Base-by-base conservation (phyloP, 2,329 filamentous ascomycete species). In the Arthroderma sp. region DNA sequence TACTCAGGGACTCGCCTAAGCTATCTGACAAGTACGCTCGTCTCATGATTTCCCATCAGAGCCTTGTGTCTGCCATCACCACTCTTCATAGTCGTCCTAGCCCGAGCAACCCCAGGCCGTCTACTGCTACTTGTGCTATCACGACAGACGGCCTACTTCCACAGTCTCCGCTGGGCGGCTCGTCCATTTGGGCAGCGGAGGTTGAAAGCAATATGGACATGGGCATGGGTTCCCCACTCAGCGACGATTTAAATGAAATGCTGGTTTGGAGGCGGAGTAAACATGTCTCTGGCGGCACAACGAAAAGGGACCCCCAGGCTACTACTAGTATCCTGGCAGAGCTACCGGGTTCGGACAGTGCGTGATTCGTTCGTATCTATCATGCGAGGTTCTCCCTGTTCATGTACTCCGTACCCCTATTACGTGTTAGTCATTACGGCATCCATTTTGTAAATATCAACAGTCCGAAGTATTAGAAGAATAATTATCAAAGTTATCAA, bases 1-100 rank as follows among this genome's bases (percentile, higher is more conserved):
- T 58, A 8, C 13, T 59, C 15, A 55, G 61, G 5, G 63, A 66
- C 25, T 55, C 58, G 2, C 56, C 55, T 6, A 59, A 56, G 19
- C 63, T 62, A 15, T 39, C 49, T 5, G 61, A 63, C 19, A 64
- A 61, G 51, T 43, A 60, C 11, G 35, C 59, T 2, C 52, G 59
- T 0, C 43, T 69, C 49, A 11, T 63, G 41, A 44, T 61, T 6
- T 61, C 59, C 33, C 61, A 66, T 55, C 41, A 39, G 11, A 63
- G 61, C 38, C 39, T 69, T 4, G 56, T 63, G 5, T 56, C 58
- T 1, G 63, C 66, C 2, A 57, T 66, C 39, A 41, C 28, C 0
- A 41, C 11, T 9, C 15, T 41, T 9, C 15, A 41, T 19, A 41
- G 4, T 13, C 17, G 15, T 13, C 38, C 38, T 19, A 9, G 15